Base-by-base conservation (phyloP, 2,329 filamentous ascomycete species). In the Cladosporium cucumerinum region DNA sequence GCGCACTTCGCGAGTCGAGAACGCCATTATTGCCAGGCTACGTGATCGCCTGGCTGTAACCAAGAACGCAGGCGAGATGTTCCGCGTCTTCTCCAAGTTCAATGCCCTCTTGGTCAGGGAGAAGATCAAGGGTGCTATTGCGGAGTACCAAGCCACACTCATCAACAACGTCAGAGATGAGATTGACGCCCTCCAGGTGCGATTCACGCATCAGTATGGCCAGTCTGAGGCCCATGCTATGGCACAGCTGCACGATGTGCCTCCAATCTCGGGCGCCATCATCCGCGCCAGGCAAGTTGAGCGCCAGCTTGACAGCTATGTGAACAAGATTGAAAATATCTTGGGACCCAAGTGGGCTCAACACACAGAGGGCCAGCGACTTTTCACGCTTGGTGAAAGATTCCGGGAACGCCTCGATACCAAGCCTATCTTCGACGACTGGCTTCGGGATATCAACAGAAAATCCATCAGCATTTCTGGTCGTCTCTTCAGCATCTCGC, bases 1-100 rank as follows among this genome's bases (percentile, higher is more conserved):
- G 77, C 90, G 96, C 46, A 99, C 96, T 11, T 94, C 95, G 21
- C 88, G 95, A 66, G 95, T 99, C 5, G 95, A 99, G 77, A 99
- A 99, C 79, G 97, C 95, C 3, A 99, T 99, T 78, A 99, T 99
- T 76, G 93, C 95, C 36, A 87, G 93, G 62, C 84, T 99, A 34
- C 87, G 95, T 73, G 95, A 99, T 78, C 90, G 95, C 65, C 85
- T 99, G 64, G 95, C 93, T 16, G 97, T 93, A 7, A 94, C 95
- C 14, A 97, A 96, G 83, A 97, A 93, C 67, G 95, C 95, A 48
- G 98, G 96, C 75, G 96, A 99, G 79, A 99, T 99, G 95, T 99
- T 99, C 78, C 91, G 96, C 63, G 95, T 99, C 67, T 99, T 99
- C 77, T 98, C 95, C 61, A 98, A 98, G 76, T 99, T 99, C 85